Percentiles rank a stretch among this genome's conserved stretches.
Conservation (phyloP, 1,139 yeast genomes). For the Geotrichum cucujoidarum region DNA sequence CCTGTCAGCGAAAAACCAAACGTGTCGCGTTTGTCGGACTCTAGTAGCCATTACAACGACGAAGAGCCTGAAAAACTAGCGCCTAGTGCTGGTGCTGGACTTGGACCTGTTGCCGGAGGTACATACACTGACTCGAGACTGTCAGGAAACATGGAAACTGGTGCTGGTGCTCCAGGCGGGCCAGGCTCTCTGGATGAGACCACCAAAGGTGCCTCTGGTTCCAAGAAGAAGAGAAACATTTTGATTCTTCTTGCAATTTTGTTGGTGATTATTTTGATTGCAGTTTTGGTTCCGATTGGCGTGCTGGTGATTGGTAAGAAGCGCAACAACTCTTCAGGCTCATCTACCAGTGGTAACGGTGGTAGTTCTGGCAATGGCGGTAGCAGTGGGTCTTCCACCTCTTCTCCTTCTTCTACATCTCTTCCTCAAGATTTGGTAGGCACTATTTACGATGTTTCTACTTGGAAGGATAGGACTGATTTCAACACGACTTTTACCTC, state of each 20-base stretch:
- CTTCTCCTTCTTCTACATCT: constrained; percentile 3
- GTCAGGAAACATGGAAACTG: background rate
- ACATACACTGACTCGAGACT: constrained; percentile 6
- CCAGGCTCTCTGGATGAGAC: background rate
- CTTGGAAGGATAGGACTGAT: constrained; percentile 36
- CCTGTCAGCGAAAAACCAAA: background rate
- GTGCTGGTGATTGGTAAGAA: constrained; percentile 29
- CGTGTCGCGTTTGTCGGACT: background rate
- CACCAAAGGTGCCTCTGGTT: constrained; percentile 13
- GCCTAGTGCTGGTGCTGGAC: background rate
- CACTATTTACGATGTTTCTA: constrained; percentile 32
- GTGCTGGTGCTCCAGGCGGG: background rate
- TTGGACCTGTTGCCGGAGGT: background rate
- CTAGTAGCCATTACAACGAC: constrained; percentile 6
- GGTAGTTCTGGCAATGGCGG: background rate
- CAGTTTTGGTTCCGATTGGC: constrained; percentile 35
- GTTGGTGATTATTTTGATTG: constrained; percentile 26
- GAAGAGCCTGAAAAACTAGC: background rate
- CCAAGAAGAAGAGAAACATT: constrained; percentile 19
- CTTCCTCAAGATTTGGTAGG: constrained; percentile 30
- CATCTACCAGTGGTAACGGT: constrained; percentile 4
- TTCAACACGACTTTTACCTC: constrained; percentile 38
- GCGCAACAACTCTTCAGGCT: background rate
- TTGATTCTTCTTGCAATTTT: constrained; percentile 22
- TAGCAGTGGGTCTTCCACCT: constrained; percentile 1